phyloP scores from a whole-genome alignment of 1,284 basidiomycete genomes.

The Ustilago vetiveriae region DNA sequence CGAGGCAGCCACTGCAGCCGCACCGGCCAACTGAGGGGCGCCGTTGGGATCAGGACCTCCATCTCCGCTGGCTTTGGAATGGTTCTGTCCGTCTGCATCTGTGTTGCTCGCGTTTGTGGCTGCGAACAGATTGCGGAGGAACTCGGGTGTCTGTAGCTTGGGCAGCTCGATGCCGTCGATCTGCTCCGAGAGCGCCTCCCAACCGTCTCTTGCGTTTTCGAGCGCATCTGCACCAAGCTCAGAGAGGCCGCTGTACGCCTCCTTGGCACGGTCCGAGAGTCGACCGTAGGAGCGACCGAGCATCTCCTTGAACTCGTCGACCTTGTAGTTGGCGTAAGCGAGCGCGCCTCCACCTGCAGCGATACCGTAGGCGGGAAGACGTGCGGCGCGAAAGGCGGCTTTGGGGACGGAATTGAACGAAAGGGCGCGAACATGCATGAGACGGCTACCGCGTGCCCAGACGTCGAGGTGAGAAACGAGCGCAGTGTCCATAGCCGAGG shows the following conservation, averaged over 20 bases:
- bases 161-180: conserved; percentile 45
- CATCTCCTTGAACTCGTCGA: conserved; percentile 57
- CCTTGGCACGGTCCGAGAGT: conserved; percentile 38
- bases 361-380: conserved; percentile 58
- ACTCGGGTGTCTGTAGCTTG: conserved; percentile 40
- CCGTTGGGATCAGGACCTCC: conserved; percentile 32
- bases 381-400: conserved; percentile 52
- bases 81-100: conserved; percentile 8
- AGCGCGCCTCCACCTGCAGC: conserved; percentile 60
- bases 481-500: conserved; percentile 8
- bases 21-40: conserved; percentile 27
- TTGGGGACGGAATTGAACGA: conserved; percentile 63
- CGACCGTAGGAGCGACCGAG: conserved; percentile 37
- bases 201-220: conserved; percentile 41
- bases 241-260: conserved; percentile 48
- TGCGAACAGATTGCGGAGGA: conserved; percentile 38
- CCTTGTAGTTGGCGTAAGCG: conserved; percentile 64
- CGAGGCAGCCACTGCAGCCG: conserved; percentile 49
- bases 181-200: conserved; percentile 37
- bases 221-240: conserved; percentile 45
- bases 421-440: conserved; percentile 61
- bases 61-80: conserved; percentile 5
- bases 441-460: conserved; percentile 37
- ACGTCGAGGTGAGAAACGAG: conserved; percentile 6
- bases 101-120: conserved; percentile 6